Base-by-base conservation (phyloP, 768 basidiomycete genomes). In the Postia placenta region DNA sequence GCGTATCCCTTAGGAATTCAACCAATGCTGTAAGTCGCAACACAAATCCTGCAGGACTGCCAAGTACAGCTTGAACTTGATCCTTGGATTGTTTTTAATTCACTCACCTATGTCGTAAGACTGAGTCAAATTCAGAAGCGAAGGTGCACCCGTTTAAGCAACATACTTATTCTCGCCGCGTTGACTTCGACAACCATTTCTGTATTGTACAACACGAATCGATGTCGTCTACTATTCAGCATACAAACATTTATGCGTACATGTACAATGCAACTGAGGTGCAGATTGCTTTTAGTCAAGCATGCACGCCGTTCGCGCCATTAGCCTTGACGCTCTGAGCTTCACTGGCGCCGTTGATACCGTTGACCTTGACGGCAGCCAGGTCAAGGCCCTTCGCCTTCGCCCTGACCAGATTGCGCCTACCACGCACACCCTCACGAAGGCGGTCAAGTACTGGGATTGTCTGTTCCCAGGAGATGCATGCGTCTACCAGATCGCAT, bases 381-480 rank as follows among this genome's bases (percentile, higher is more conserved):
- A 35, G 9, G 14, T 17, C 42, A 38, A 44, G 48, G 17, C 67
- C 62, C 23, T 59, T 54, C 35, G 68, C 62, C 19, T 53, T 58
- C 45, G 52, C 62, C 46, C 69, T 69, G 19, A 81, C 64, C 27
- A 73, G 65, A 41, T 71, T 72, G 58, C 87, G 71, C 48, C 95
- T 82, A 27, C 83, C 87, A 45, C 78, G 82, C 4, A 98, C 92
- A 46, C 87, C 96, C 59, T 83, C 78, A n/a, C 95, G 80, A 17
- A 99, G 76, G 42, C 85, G 80, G 42, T 98, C 84, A 44, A 99
- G 74, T 1, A 81, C 74, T 2, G 83, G 82, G 4, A 93, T 73
- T 2, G 95, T 95, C 57, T 79, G 78, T 58, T 91, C 83, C 92
- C 93, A 97, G 37, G 86, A 85, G 42, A 98, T 75, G 67, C 63